phyloP scores from a whole-genome alignment of 106 monocot genomes.

The Dendrobium huoshanense region DNA sequence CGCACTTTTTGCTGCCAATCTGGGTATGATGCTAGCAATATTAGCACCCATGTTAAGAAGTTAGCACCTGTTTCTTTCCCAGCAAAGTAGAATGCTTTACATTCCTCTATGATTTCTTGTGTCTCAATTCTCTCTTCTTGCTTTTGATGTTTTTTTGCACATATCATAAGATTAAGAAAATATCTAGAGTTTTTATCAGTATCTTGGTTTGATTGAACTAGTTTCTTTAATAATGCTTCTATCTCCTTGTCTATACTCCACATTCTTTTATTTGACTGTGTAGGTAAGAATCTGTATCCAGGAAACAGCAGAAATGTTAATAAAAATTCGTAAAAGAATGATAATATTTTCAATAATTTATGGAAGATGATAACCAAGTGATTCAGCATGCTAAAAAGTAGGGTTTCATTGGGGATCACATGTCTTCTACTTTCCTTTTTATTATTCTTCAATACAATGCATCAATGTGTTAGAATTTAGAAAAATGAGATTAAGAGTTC shows the following conservation, averaged over 20 bases:
- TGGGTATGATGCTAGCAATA: constrained; percentile 1
- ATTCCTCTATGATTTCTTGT: constrained; percentile 8
- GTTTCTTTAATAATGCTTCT: background rate
- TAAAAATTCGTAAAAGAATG: too few relatives aligned
- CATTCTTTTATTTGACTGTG: background rate
- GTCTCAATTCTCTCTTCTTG: constrained; percentile 3
- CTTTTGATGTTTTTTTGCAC: background rate
- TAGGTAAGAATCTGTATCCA: background rate
- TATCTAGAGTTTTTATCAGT: background rate
- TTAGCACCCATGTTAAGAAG: constrained; percentile 7
- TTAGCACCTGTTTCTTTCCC: constrained; percentile 7
- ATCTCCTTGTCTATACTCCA: constrained; percentile 7
- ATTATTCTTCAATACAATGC: too few relatives aligned
- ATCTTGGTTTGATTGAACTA: background rate
- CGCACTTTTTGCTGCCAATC: constrained; percentile 4
- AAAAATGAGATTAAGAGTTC: too few relatives aligned
- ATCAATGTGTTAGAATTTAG: too few relatives aligned
- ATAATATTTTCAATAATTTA: too few relatives aligned
- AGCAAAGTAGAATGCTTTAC: constrained; percentile 6
- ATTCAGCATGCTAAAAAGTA: too few relatives aligned
- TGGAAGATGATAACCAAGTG: too few relatives aligned
- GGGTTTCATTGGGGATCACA: too few relatives aligned
- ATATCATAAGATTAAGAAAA: constrained; percentile 7
- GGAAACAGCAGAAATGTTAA: background rate
- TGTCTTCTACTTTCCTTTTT: too few relatives aligned